phyloP scores from a whole-genome alignment of 495 filamentous ascomycete genomes.

The Daldinia decipiens region DNA sequence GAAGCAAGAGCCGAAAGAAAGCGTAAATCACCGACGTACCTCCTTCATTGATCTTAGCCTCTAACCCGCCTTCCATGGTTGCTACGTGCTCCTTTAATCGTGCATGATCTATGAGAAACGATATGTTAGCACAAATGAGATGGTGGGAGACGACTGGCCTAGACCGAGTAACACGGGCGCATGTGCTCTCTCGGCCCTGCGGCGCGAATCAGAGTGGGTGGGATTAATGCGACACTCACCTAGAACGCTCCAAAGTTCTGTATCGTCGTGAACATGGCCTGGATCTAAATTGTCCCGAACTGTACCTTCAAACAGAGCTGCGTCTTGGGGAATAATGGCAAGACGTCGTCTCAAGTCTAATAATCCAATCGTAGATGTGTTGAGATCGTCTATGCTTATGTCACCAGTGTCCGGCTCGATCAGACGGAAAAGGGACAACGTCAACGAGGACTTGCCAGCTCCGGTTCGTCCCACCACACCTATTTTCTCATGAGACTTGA shows the following conservation, averaged over 20 bases:
- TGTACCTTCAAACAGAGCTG: conserved; percentile 95
- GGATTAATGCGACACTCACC: conserved; percentile 67
- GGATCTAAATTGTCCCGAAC: conserved; percentile 97
- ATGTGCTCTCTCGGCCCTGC: conserved; percentile 36
- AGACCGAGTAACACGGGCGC: conserved; percentile 30
- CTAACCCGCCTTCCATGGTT: conserved; percentile 87
- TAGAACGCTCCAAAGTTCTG: conserved; percentile 95
- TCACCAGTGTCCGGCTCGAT: conserved; percentile 85
- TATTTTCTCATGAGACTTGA: conserved; percentile 97
- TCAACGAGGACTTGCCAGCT: conserved; percentile 95
- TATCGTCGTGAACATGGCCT: conserved; percentile 93
- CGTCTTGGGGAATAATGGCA: conserved; percentile 98
- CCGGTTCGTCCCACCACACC: conserved; percentile 97
- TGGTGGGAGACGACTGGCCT: conserved; percentile 25
- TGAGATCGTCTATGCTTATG: conserved; percentile 87
- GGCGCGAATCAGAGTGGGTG: conserved; percentile 31
- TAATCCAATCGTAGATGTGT: conserved; percentile 90
- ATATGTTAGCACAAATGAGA: conserved; percentile 38
- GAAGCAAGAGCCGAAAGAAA: conserved; percentile 55
- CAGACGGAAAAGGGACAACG: conserved; percentile 92
- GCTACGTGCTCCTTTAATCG: conserved; percentile 91
- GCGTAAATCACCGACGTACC: conserved; percentile 65
- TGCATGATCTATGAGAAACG: conserved; percentile 77
- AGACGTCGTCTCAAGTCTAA: conserved; percentile 88
- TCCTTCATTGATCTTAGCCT: conserved; percentile 92